Base-by-base conservation (phyloP, 108 stramenopile species). In the Cyclotella choctawhatcheeana region DNA sequence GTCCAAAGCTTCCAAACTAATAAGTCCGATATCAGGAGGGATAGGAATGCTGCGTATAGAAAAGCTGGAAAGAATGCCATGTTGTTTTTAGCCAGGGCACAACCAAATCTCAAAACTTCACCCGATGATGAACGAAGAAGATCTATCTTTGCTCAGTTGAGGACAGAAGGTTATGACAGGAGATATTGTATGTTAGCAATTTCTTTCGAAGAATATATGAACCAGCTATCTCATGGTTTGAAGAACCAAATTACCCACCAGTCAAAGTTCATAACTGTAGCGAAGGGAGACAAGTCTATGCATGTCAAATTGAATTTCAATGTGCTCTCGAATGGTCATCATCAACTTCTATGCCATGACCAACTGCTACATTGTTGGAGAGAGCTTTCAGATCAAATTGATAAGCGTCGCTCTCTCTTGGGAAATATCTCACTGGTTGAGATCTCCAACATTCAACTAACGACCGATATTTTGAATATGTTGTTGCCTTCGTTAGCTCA, bases 201-300 rank as follows among this genome's bases (percentile, higher is more conserved):
- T 40, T 40, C 12, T 12, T 6, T 40, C 37, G 37, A 40, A 8
- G 37, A 12, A 40, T 12, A 12, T 8, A 12, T 12, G 6, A 40
- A 40, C 12, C 12, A 40, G 37, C 37, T 8, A 8, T 40, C 37
- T 40, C 37, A 40, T 6, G 6, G 12, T 12, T 40, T 6, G 8
- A 40, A 40, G 37, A 40, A 12, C 6, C 12, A 40, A 40, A 12
- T 6, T 40, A 8, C 8, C 37, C 37, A 40, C 12, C 37, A 40
- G 12, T 40, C 8, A 6, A 40, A 40, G 12, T 40, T 40, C 37
- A 8, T 40, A 12, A 8, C 37, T 40, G 8, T 22, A 4, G 53
- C 21, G 25, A 54, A 54, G 27, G 53, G 16, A 48, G 53, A 29
- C 53, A 54, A 25, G 53, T 50, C n/a, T 7, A 22, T 54, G 25